These are phyloP conservation scores for Xylaria intraflava DNA, from an alignment of 495 filamentous ascomycete species.

Conservation along the genomic window DNA sequence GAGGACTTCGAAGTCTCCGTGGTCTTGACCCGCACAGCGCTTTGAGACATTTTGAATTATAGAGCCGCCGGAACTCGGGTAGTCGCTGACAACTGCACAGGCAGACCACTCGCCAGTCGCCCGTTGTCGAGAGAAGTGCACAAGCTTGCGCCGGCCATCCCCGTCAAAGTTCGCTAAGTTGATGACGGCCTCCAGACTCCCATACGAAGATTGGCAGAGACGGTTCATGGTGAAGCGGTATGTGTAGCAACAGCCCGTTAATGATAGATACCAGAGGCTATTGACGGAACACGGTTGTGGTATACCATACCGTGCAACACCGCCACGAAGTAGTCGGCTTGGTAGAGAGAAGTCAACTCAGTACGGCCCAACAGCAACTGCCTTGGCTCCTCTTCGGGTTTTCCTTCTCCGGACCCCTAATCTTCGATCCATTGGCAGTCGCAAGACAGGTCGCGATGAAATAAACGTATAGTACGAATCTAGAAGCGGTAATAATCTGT, in stretches of 20 bases:
- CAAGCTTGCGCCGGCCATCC: background rate
- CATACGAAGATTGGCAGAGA: slow-evolving; percentile 17
- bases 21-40: background rate
- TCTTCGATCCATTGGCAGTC: no score
- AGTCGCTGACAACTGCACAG: background rate
- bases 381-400: no score
- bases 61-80: slow-evolving; percentile 13
- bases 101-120: slow-evolving; percentile 11
- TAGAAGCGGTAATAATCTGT: no score
- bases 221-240: slow-evolving; percentile 14
- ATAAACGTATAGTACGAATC: no score
- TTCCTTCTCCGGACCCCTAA: no score
- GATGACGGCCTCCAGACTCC: slow-evolving; percentile 17
- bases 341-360: no score
- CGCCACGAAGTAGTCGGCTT: no score
- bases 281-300: no score
- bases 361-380: no score
- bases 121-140: slow-evolving; percentile 13
- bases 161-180: slow-evolving; percentile 8
- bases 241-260: background rate
- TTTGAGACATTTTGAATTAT: slow-evolving; percentile 16
- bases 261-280: no score
- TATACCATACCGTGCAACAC: no score
- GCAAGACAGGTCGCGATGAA: no score
- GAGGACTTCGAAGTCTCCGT: slow-evolving; percentile 19